phyloP scores from a whole-genome alignment of 202 grass and related monocot species.

The Bolboschoenoplectus hybrid region DNA sequence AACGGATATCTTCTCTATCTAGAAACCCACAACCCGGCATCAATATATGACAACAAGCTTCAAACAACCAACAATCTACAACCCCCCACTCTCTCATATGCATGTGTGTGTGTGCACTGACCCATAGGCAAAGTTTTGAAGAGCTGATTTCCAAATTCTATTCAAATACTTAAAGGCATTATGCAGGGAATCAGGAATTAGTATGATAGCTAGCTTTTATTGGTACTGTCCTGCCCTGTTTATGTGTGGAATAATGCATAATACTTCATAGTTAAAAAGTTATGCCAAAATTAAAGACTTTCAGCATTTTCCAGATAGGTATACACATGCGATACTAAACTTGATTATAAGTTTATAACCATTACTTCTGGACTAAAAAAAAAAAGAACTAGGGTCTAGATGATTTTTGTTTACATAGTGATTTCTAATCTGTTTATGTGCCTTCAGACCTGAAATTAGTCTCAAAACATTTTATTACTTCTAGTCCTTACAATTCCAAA shows the following conservation, averaged over 20 bases:
- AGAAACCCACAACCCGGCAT: too few species aligned
- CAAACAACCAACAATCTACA: too few species aligned
- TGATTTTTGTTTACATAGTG: not conserved
- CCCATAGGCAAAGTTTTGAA: constrained; percentile 8
- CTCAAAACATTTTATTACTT: not conserved
- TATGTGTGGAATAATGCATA: not conserved
- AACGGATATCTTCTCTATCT: too few species aligned
- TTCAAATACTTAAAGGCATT: constrained; percentile 9
- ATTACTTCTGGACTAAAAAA: constrained; percentile 8
- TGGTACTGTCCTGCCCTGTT: not conserved
- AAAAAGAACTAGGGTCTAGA: not conserved
- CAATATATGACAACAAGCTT: too few species aligned
- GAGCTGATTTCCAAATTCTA: constrained; percentile 19
- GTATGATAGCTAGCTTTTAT: not conserved
- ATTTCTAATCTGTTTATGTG: not conserved
- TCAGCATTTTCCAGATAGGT: constrained; percentile 10
- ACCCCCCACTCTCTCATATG: not conserved
- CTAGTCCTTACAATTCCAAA: not conserved
- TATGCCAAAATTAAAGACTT: not conserved
- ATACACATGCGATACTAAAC: not conserved
- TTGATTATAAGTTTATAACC: constrained; percentile 8
- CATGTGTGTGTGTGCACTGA: not conserved
- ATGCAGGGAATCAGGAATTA: not conserved
- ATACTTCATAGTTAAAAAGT: not conserved
- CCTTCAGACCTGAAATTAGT: constrained; percentile 2